phyloP scores from a whole-genome alignment of 2,329 filamentous ascomycete species.

The Annulohypoxylon truncatum region DNA sequence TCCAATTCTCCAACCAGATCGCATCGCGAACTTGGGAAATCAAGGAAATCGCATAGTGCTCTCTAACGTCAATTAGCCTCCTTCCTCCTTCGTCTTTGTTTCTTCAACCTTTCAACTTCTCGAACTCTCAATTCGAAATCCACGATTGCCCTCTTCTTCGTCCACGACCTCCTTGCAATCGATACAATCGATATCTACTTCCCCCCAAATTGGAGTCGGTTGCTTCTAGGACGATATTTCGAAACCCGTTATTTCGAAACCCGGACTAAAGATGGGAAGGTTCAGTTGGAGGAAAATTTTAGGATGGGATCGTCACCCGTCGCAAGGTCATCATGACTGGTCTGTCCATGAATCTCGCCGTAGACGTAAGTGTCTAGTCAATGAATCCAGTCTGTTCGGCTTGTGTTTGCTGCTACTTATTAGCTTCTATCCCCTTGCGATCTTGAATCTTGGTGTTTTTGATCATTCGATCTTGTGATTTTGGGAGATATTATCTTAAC shows the following conservation, averaged over 20 bases:
- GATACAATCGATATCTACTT: not conserved
- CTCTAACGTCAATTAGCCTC: not conserved
- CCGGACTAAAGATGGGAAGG: constrained; percentile 41
- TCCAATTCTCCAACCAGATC: constrained; percentile 26
- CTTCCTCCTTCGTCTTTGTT: not conserved
- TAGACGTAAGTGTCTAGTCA: constrained; percentile 53
- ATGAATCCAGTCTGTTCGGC: not conserved
- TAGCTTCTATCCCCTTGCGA: not conserved
- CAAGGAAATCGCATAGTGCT: constrained; percentile 9
- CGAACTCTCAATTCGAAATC: not conserved
- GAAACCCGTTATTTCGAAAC: constrained; percentile 1
- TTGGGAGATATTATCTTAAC: not conserved
- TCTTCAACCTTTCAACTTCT: not conserved
- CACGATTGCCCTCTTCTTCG: not conserved
- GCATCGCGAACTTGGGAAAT: constrained; percentile 11
- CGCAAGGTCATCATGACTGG: constrained; percentile 50
- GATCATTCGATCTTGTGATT: not conserved
- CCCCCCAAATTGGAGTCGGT: not conserved
- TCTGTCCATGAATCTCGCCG: constrained; percentile 59
- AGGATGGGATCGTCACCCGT: constrained; percentile 52
- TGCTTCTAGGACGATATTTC: not conserved
- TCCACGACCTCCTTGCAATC: not conserved
- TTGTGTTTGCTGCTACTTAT: not conserved
- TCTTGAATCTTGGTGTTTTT: not conserved
- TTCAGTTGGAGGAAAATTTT: constrained; percentile 51